These are phyloP conservation scores for Aspergillus incahuasiensis DNA, from an alignment of 495 filamentous ascomycete species.

Conservation along the genomic window DNA sequence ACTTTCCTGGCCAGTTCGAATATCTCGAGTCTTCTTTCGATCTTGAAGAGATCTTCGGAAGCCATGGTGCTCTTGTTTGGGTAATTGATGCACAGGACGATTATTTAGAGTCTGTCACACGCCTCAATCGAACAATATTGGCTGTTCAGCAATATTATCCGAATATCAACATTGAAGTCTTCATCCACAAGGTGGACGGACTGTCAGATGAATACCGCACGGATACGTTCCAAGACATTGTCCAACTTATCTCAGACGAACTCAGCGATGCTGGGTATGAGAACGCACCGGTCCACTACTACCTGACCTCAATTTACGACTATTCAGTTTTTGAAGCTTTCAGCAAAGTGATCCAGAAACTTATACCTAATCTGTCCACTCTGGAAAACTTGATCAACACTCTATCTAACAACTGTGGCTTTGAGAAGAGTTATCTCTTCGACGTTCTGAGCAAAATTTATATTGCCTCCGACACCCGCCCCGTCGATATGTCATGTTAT, in stretches of 20 bases:
- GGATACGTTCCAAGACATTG: conserved; percentile 90
- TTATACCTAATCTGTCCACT: conserved; percentile 87
- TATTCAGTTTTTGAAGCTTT: conserved; percentile 98
- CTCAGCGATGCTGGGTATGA: conserved; percentile 87
- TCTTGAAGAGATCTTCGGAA: conserved; percentile 85
- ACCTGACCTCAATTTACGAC: conserved; percentile 95
- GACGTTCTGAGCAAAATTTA: conserved; percentile 97
- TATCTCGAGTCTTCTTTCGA: conserved; percentile 82
- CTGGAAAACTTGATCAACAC: conserved; percentile 90
- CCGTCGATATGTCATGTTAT: conserved; percentile 88
- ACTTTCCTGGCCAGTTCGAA: conserved; percentile 91
- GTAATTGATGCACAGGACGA: conserved; percentile 98
- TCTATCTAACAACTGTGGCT: conserved; percentile 79
- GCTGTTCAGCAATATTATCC: conserved; percentile 83
- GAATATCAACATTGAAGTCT: conserved; percentile 91
- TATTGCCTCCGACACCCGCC: conserved; percentile 89
- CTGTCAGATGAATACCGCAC: conserved; percentile 90
- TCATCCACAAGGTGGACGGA: conserved; percentile 97
- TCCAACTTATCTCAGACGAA: conserved; percentile 95
- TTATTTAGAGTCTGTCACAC: conserved; percentile 80
- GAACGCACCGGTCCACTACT: conserved; percentile 86
- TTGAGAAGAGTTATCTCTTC: conserved; percentile 96
- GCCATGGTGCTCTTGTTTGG: conserved; percentile 93
- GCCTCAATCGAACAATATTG: conserved; percentile 82
- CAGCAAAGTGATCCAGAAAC: conserved; percentile 94